These are phyloP conservation scores for Nitzschia inconspicua DNA, from an alignment of 108 stramenopile species.

Conservation along the genomic window DNA sequence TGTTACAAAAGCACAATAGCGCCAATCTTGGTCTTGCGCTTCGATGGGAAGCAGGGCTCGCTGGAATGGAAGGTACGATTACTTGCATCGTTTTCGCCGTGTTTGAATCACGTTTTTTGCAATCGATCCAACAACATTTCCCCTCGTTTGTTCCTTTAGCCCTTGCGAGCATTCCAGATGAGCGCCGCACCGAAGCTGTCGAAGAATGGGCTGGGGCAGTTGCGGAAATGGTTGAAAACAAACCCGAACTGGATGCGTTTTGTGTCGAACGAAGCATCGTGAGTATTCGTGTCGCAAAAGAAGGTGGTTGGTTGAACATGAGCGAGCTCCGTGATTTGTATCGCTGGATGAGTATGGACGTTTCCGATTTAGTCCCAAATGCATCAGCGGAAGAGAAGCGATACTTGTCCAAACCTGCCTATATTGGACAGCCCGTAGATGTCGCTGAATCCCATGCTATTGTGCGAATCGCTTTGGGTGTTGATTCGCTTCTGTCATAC, in stretches of 20 bases:
- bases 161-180: conserved; percentile 35
- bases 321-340: conserved; percentile 60
- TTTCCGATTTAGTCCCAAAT: conserved; percentile 36
- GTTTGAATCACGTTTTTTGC: not conserved
- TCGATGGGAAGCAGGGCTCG: conserved; percentile 73
- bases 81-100: not conserved
- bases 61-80: conserved; percentile 54
- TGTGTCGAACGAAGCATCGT: conserved; percentile 69
- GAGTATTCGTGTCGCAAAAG: conserved; percentile 56
- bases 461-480: conserved; percentile 62
- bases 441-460: conserved; percentile 61
- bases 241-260: conserved; percentile 51
- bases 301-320: conserved; percentile 56
- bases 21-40: conserved; percentile 63
- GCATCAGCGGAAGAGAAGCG: conserved; percentile 50
- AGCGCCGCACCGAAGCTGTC: conserved; percentile 28
- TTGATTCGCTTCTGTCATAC: conserved; percentile 51
- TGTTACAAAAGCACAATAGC: conserved; percentile 23
- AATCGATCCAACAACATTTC: not conserved
- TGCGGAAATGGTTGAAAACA: conserved; percentile 33
- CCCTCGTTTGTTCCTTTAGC: conserved; percentile 1
- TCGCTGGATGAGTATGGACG: conserved; percentile 69
- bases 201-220: conserved; percentile 54
- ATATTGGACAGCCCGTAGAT: conserved; percentile 73
- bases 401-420: conserved; percentile 36